These are phyloP conservation scores for Caryopteris hybrid DNA, from an alignment of 305 asterid species.

Conservation along the genomic window DNA sequence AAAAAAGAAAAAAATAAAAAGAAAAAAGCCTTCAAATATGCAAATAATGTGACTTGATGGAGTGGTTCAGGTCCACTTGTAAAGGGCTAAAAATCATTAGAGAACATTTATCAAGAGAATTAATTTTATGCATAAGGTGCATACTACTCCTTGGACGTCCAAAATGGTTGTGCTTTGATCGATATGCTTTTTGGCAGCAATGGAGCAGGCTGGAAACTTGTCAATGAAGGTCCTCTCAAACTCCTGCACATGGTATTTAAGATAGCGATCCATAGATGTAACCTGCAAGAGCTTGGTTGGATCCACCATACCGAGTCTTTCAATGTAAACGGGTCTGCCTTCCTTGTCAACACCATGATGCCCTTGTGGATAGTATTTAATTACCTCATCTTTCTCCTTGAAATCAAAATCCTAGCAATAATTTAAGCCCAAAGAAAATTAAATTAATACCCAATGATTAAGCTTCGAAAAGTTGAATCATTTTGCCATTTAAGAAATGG, in stretches of 20 bases:
- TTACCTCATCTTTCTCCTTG: constrained; percentile 82
- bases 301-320: constrained; percentile 83
- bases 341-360: constrained; percentile 94
- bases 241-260: constrained; percentile 85
- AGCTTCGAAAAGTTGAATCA: not conserved
- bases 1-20: constrained; percentile 2
- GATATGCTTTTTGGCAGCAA: constrained; percentile 77
- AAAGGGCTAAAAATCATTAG: not conserved
- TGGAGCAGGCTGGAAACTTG: constrained; percentile 89
- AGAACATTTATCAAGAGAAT: not conserved
- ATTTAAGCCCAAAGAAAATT: not conserved
- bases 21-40: too few species aligned
- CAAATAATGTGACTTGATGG: too few species aligned
- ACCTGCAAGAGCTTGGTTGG: constrained; percentile 88
- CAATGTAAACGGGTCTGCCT: constrained; percentile 86
- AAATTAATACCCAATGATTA: not conserved
- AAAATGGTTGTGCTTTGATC: constrained; percentile 96
- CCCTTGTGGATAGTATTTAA: constrained; percentile 92
- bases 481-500: not conserved
- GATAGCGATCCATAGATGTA: constrained; percentile 78
- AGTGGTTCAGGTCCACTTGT: not conserved
- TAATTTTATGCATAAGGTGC: not conserved
- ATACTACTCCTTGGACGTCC: constrained; percentile 99
- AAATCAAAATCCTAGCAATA: constrained; percentile 63
- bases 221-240: constrained; percentile 84